Percentiles rank a stretch among this genome's conserved stretches.
Conservation (phyloP, 2,329 filamentous ascomycete species). For the Clonostachys rhizophaga region DNA sequence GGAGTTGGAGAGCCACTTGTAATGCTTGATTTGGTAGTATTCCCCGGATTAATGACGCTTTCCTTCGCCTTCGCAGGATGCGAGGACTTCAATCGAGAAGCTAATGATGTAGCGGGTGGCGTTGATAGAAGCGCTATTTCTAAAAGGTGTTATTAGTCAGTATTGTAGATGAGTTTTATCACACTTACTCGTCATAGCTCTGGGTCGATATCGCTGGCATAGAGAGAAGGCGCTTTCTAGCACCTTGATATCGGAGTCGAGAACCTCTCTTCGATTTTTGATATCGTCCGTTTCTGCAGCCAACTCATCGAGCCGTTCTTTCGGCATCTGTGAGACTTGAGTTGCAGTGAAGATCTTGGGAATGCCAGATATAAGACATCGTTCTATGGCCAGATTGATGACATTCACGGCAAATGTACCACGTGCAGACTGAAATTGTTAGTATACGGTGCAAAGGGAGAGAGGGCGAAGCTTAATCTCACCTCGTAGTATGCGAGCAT, state of each 20-base stretch:
- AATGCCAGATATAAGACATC: conserved; percentile 36
- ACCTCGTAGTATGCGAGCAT: conserved; percentile 39
- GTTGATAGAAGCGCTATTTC: too few relatives aligned
- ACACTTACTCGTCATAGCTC: neutral
- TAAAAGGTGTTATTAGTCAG: too few relatives aligned
- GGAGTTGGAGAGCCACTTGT: too few relatives aligned
- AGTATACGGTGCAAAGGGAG: neutral
- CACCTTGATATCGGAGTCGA: conserved; percentile 4
- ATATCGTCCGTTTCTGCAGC: conserved; percentile 22
- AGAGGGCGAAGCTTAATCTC: neutral
- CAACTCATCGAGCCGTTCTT: conserved; percentile 17
- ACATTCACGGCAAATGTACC: conserved; percentile 41
- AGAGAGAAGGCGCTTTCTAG: conserved; percentile 9
- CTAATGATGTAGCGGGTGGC: too few relatives aligned
- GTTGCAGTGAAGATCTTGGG: conserved; percentile 31
- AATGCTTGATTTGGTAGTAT: too few relatives aligned
- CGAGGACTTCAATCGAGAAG: too few relatives aligned
- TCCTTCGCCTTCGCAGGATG: too few relatives aligned
- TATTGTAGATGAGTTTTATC: too few relatives aligned
- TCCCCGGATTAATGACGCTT: too few relatives aligned
- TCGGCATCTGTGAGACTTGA: conserved; percentile 23
- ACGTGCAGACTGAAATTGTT: conserved; percentile 25
- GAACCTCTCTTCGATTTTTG: neutral
- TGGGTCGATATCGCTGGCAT: conserved; percentile 9
- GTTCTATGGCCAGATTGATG: conserved; percentile 40